Evolutionary conservation across 768 basidiomycete genomes (phyloP).

Genomic region (Rhodotorula paludigena): DNA sequence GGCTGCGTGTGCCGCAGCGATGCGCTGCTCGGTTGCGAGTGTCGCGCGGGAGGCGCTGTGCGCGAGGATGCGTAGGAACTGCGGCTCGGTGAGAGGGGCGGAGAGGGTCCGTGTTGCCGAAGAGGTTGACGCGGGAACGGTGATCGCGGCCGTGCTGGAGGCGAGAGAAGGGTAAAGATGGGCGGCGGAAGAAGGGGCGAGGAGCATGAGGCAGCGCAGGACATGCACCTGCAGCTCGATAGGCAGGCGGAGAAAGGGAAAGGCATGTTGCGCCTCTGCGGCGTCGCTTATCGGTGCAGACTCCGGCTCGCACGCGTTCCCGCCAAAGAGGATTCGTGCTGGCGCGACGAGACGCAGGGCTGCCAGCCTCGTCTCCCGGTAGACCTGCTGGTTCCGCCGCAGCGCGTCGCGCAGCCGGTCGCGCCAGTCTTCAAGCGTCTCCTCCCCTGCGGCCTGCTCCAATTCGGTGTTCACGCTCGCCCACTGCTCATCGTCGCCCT

Average conservation of each 20-base stretch:
- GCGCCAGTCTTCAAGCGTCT: not conserved
- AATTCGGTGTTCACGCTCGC: not conserved
- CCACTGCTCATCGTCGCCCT: conserved; percentile 7
- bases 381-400: conserved; percentile 27
- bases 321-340: conserved; percentile 23
- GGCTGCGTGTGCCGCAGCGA: conserved; percentile 3
- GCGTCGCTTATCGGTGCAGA: not conserved
- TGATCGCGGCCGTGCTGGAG: too few species aligned
- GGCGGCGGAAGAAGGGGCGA: conserved; percentile 9
- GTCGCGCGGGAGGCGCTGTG: conserved; percentile 10
- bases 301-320: not conserved
- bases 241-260: conserved; percentile 34
- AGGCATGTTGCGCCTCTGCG: not conserved
- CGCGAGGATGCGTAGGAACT: conserved; percentile 27
- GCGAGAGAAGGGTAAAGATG: conserved; percentile 12
- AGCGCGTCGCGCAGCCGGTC: conserved; percentile 13
- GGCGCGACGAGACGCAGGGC: conserved; percentile 14
- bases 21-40: conserved; percentile 4
- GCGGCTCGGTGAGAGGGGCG: conserved; percentile 21
- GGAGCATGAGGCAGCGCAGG: conserved; percentile 25
- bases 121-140: not conserved
- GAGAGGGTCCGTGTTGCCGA: not conserved
- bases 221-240: conserved; percentile 35
- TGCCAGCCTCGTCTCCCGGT: conserved; percentile 20
- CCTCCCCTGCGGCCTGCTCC: not conserved